Conservation (phyloP, 2,329 filamentous ascomycete genomes). For the Fusarium subtropicale region DNA sequence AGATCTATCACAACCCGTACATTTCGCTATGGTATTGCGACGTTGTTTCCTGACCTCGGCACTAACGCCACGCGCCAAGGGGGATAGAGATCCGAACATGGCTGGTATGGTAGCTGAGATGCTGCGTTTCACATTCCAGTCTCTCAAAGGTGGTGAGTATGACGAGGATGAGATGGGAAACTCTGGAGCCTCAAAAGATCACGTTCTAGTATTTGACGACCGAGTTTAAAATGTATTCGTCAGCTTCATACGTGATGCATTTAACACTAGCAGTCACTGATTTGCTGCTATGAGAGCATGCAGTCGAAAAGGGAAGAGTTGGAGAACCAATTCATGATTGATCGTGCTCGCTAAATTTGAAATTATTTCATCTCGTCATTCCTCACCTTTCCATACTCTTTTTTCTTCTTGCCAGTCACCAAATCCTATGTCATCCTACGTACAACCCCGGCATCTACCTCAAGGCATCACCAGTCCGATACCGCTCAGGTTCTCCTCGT, state of each 20-base stretch:
- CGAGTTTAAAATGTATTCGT: background rate
- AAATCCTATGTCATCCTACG: background rate
- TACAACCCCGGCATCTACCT: background rate
- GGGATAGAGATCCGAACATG: constrained; percentile 13
- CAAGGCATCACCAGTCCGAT: constrained; percentile 85
- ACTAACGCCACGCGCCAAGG: constrained; percentile 13
- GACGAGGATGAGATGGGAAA: background rate
- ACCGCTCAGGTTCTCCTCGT: constrained; percentile 82
- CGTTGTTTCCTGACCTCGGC: constrained; percentile 6
- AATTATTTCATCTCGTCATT: constrained; percentile 14
- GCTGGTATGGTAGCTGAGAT: constrained; percentile 9
- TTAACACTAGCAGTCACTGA: background rate
- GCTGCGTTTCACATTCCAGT: constrained; percentile 18
- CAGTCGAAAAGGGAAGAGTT: background rate
- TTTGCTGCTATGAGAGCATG: background rate
- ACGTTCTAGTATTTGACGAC: background rate
- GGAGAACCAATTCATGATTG: constrained; percentile 7
- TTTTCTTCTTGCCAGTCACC: constrained; percentile 3
- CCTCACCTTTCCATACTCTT: constrained; percentile 17
- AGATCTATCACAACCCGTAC: background rate
- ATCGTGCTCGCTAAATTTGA: constrained; percentile 17
- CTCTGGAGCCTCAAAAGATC: background rate
- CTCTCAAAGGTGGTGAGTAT: background rate
- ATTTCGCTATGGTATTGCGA: background rate
- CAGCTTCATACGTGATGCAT: background rate